Conservation (phyloP, 805 yeast genomes). For the Deakozyma indianensis region DNA sequence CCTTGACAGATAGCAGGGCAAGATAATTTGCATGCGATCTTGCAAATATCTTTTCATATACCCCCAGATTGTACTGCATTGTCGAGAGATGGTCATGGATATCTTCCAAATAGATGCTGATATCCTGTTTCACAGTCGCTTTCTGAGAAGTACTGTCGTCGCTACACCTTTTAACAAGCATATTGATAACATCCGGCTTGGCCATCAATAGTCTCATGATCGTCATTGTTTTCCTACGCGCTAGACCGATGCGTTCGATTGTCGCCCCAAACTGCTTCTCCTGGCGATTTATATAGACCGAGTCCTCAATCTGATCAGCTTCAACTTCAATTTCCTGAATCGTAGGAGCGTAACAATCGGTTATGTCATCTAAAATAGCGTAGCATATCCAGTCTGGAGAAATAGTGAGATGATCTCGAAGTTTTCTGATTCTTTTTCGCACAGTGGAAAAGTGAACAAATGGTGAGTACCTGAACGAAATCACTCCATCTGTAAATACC, state of each 20-base stretch:
- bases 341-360: constrained; percentile 50
- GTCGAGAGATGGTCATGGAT: constrained; percentile 95
- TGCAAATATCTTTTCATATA: constrained; percentile 86
- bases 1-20: constrained; percentile 88
- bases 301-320: constrained; percentile 57
- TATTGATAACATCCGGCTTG: constrained; percentile 89
- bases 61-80: constrained; percentile 79
- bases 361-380: constrained; percentile 51
- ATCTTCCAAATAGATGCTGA: constrained; percentile 85
- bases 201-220: constrained; percentile 79
- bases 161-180: constrained; percentile 91
- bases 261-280: constrained; percentile 13
- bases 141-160: constrained; percentile 37
- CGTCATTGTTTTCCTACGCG: constrained; percentile 85
- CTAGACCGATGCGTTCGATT: constrained; percentile 67
- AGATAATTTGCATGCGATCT: constrained; percentile 84
- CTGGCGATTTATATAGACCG: constrained; percentile 69
- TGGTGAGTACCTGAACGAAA: constrained; percentile 47
- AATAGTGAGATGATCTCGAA: constrained; percentile 45
- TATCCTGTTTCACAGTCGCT: constrained; percentile 50
- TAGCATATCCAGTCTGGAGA: constrained; percentile 54
- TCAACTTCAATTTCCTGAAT: constrained; percentile 44
- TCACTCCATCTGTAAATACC: constrained; percentile 44
- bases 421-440: constrained; percentile 47
- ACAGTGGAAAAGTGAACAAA: constrained; percentile 47